Evolutionary conservation across 2,329 filamentous ascomycete species (phyloP).

Genomic region (Fusarium sterilihyphosum): DNA sequence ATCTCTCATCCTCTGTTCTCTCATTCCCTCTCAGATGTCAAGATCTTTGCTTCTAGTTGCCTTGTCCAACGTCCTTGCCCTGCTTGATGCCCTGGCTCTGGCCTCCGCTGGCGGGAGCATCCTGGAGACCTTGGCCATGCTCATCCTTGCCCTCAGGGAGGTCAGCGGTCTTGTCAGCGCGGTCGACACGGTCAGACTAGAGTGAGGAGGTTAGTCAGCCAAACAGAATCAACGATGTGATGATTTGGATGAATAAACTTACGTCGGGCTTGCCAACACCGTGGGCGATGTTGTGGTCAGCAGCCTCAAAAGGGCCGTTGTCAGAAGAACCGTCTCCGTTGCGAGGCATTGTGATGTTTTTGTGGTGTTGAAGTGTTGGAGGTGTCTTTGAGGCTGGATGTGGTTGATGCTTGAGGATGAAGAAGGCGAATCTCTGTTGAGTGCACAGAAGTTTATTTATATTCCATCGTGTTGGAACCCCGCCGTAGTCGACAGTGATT

Average conservation of each 20-base stretch:
- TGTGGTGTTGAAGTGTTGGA: conserved; percentile 29
- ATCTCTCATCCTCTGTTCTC: conserved; percentile 21
- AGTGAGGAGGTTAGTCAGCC: neutral
- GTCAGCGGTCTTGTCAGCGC: conserved; percentile 61
- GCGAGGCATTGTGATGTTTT: conserved; percentile 57
- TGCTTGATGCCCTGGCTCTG: conserved; percentile 54
- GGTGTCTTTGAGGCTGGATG: neutral
- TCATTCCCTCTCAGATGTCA: neutral
- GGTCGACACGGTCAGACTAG: conserved; percentile 51
- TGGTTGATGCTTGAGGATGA: conserved; percentile 7
- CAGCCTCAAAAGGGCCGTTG: conserved; percentile 56
- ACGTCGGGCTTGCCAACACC: conserved; percentile 54
- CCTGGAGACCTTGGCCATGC: conserved; percentile 54
- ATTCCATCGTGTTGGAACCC: neutral
- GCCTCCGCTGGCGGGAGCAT: conserved; percentile 55
- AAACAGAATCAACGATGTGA: neutral
- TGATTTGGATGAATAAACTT: conserved; percentile 17
- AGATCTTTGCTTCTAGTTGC: conserved; percentile 32
- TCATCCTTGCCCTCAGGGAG: conserved; percentile 56
- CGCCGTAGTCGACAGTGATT: conserved; percentile 1
- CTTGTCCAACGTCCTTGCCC: conserved; percentile 55
- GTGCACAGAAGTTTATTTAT: conserved; percentile 26
- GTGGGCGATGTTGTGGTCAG: conserved; percentile 55
- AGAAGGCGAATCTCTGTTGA: neutral
- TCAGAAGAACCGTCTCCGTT: conserved; percentile 59